phyloP scores from a whole-genome alignment of 73 alveolate genomes.

The Paramecium tetraurelia region DNA sequence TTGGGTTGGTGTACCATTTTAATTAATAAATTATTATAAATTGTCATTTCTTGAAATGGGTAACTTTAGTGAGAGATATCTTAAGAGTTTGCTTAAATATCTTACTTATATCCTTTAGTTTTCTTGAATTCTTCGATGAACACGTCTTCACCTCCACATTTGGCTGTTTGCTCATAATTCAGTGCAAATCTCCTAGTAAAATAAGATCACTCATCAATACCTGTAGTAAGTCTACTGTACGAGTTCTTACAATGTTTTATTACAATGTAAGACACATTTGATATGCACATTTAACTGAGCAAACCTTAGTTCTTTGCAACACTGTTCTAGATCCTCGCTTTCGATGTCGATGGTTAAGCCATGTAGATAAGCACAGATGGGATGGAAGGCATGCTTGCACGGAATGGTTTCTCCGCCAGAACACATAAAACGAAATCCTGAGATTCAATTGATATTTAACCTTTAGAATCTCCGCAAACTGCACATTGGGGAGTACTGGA shows the following conservation, averaged over 20 bases:
- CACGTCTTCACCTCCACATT: neutral
- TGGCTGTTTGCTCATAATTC: conserved; percentile 24
- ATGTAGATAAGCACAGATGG: conserved; percentile 21
- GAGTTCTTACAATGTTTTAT: neutral
- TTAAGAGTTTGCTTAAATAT: neutral
- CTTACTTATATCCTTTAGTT: neutral
- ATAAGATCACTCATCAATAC: neutral
- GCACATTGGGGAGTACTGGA: neutral
- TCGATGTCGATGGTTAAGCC: neutral
- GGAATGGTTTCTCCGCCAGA: neutral
- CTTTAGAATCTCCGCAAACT: neutral
- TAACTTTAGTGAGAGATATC: neutral
- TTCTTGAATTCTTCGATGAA: neutral
- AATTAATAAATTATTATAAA: neutral
- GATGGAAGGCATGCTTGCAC: conserved; percentile 21
- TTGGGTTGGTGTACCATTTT: neutral
- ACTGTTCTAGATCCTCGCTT: neutral
- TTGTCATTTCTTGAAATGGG: conserved; percentile 21
- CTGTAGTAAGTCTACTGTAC: conserved; percentile 5
- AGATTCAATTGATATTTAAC: neutral
- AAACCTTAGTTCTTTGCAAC: neutral
- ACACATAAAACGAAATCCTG: neutral
- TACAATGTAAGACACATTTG: conserved; percentile 8
- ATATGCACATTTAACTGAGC: neutral
- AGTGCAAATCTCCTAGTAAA: neutral